A percentile compares a stretch with the other conserved stretches of the same genome.
Conservation (phyloP, 192 early-diverging fungal species). For the Allomyces macrogynus region DNA sequence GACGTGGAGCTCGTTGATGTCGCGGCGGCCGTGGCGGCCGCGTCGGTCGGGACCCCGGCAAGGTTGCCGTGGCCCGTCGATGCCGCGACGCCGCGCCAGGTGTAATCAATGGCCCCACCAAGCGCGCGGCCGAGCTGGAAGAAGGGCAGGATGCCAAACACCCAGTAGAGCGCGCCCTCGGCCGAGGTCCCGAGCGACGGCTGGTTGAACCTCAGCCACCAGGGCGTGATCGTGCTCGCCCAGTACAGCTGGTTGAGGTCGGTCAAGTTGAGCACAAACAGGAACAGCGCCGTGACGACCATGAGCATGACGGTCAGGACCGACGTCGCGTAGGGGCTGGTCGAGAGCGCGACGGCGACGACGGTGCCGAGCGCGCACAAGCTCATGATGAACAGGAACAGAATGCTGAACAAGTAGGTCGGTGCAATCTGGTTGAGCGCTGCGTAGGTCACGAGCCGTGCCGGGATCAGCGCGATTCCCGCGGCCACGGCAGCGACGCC, state of each 20-base stretch:
- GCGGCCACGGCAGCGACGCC: not conserved
- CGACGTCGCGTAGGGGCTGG: not conserved
- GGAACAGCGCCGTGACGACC: not conserved
- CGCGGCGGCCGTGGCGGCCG: not conserved
- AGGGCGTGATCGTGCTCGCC: not conserved
- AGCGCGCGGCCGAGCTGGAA: not conserved
- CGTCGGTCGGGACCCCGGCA: not conserved
- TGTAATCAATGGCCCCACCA: not conserved
- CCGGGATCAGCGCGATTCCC: not conserved
- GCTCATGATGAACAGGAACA: not conserved
- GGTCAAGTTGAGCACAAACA: not conserved
- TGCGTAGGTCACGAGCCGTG: not conserved
- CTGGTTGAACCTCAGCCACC: not conserved
- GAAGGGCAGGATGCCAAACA: not conserved
- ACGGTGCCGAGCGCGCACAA: not conserved
- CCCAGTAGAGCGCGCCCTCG: not conserved
- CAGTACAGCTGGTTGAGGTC: not conserved
- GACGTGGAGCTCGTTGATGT: not conserved
- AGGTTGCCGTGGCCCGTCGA: not conserved
- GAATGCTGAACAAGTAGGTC: not conserved
- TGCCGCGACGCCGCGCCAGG: not conserved
- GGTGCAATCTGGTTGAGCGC: not conserved
- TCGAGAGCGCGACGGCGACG: not conserved
- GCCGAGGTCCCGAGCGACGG: not conserved
- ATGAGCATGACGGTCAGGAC: not conserved